A percentile compares a stretch with the other conserved stretches of the same genome.
Conservation (phyloP, 805 yeast genomes). For the Saturnispora bothae region DNA sequence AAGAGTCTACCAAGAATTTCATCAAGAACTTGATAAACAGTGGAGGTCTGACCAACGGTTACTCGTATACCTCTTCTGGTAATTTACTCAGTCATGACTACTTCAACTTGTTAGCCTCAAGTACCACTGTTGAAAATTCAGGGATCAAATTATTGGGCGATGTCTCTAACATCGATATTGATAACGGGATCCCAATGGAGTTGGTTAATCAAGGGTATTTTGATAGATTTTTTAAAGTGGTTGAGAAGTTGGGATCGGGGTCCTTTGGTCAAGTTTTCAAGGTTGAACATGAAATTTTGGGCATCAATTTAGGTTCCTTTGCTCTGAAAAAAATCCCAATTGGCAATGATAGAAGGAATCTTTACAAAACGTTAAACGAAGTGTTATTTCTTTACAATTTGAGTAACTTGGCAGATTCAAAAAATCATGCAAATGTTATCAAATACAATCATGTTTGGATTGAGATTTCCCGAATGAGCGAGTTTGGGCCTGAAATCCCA, state of each 20-base stretch:
- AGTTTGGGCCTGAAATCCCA: slow-evolving; percentile 47
- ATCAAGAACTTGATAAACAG: not conserved
- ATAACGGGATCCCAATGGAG: slow-evolving; percentile 21
- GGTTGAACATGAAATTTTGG: slow-evolving; percentile 72
- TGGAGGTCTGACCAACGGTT: slow-evolving; percentile 1
- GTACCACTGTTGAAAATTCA: not conserved
- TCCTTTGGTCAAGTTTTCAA: slow-evolving; percentile 78
- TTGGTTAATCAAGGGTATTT: slow-evolving; percentile 80
- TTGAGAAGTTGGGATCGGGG: slow-evolving; percentile 63
- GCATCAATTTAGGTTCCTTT: slow-evolving; percentile 62
- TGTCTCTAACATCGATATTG: not conserved
- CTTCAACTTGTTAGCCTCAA: slow-evolving; percentile 19
- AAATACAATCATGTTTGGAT: slow-evolving; percentile 90
- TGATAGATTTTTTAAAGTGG: slow-evolving; percentile 53
- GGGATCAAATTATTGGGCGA: not conserved
- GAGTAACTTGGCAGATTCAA: slow-evolving; percentile 21
- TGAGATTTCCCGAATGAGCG: slow-evolving; percentile 47
- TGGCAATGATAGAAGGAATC: slow-evolving; percentile 63
- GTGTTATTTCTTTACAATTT: slow-evolving; percentile 58
- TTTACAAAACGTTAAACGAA: slow-evolving; percentile 63
- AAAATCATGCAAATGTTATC: slow-evolving; percentile 42
- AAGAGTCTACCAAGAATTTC: not conserved
- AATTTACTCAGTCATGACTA: slow-evolving; percentile 21
- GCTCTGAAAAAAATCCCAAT: slow-evolving; percentile 81
- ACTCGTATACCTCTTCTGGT: slow-evolving; percentile 10